Evolutionary conservation across 2,329 filamentous ascomycete genomes (phyloP).

Genomic region (Stemphylium beticola): DNA sequence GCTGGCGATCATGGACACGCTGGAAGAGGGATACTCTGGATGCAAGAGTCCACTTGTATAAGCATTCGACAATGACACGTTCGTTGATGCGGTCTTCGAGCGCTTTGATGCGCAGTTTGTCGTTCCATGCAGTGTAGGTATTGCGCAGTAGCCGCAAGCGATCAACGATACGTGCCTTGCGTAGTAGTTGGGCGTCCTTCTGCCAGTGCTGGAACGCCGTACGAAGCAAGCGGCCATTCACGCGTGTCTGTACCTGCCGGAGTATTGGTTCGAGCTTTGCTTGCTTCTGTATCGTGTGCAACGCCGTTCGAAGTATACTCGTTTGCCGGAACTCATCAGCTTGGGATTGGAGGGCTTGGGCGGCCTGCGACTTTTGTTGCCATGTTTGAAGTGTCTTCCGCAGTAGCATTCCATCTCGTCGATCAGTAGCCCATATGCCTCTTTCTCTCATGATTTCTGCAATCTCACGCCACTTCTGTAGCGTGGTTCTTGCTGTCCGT

Average conservation of each 20-base stretch:
- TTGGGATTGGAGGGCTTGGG: conserved; percentile 43
- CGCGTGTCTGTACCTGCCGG: conserved; percentile 51
- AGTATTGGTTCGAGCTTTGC: conserved; percentile 53
- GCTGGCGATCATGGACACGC: conserved; percentile 43
- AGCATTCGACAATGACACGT: conserved; percentile 60
- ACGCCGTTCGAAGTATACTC: conserved; percentile 27
- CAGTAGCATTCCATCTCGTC: conserved; percentile 30
- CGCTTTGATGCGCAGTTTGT: conserved; percentile 61
- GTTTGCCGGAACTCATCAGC: conserved; percentile 42
- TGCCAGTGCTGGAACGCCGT: conserved; percentile 60
- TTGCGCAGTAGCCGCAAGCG: conserved; percentile 61
- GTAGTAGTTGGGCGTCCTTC: conserved; percentile 49
- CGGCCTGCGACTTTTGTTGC: conserved; percentile 22
- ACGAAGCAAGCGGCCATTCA: conserved; percentile 54
- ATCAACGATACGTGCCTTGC: conserved; percentile 59
- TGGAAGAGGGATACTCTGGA: conserved; percentile 51
- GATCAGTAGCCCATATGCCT: conserved; percentile 29
- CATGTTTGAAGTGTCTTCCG: conserved; percentile 33
- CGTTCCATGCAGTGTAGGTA: conserved; percentile 68
- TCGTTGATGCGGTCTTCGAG: conserved; percentile 61
- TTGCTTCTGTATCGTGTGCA: conserved; percentile 45
- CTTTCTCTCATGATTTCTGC: conserved; percentile 34
- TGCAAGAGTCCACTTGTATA: conserved; percentile 68
- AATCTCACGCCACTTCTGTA: conserved; percentile 39
- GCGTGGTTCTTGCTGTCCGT: conserved; percentile 31